Percentiles rank a stretch among this genome's conserved stretches.
Evolutionary conservation across 129 eudicot species (phyloP).

Genomic region (Saussurea involucrata): DNA sequence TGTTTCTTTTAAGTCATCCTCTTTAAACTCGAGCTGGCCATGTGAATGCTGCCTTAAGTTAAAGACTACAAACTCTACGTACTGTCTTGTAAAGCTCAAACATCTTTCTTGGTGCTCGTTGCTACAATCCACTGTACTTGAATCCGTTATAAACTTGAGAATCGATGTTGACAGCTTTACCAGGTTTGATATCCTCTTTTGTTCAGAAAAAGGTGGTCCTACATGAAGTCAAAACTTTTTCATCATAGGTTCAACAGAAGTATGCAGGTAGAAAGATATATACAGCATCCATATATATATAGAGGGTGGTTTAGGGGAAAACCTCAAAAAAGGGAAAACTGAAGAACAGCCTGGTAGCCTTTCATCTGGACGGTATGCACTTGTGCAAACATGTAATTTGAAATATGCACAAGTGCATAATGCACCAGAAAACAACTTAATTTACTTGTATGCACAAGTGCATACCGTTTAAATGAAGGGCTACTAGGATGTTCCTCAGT

Average conservation of each 20-base stretch:
- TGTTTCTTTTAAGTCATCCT: slow-evolving; percentile 57
- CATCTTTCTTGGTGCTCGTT: slow-evolving; percentile 40
- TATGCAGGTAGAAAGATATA: not conserved
- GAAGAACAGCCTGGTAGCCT: no score
- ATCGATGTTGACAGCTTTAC: slow-evolving; percentile 66
- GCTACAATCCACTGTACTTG: slow-evolving; percentile 36
- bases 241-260: not conserved
- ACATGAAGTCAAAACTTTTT: slow-evolving; percentile 1
- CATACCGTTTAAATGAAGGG: no score
- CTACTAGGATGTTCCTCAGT: no score
- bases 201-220: slow-evolving; percentile 35
- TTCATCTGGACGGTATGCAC: no score
- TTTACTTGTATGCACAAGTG: no score
- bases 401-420: no score
- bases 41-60: slow-evolving; percentile 38
- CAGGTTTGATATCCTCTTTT: slow-evolving; percentile 42
- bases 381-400: no score
- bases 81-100: slow-evolving; percentile 50
- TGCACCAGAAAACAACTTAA: no score
- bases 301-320: no score
- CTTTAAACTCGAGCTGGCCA: slow-evolving; percentile 43
- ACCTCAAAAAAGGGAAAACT: no score
- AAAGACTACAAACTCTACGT: slow-evolving; percentile 41
- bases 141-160: slow-evolving; percentile 69
- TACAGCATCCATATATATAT: not conserved